Conservation (phyloP, 176 grass and related monocot genomes). For the Lolium perenne region DNA sequence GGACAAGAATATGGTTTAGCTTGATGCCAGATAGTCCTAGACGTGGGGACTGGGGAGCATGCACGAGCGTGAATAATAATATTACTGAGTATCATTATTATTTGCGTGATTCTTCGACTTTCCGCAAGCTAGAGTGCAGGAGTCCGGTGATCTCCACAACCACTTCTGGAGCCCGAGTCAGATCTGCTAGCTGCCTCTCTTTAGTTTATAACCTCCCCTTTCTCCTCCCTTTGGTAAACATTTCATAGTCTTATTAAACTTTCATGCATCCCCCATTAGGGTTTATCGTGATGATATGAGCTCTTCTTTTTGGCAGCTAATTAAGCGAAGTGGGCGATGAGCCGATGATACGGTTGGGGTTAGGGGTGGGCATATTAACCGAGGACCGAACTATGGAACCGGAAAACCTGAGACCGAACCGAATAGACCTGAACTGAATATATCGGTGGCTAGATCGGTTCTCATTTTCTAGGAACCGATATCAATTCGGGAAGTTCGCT, state of each 20-base stretch:
- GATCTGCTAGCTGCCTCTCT: neutral
- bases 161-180: neutral
- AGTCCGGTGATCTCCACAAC: slow-evolving; percentile 3
- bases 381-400: too few relatives aligned
- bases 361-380: neutral
- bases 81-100: neutral
- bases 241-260: neutral
- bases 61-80: slow-evolving; percentile 33
- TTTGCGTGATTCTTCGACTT: neutral
- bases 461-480: too few relatives aligned
- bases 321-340: slow-evolving; percentile 9
- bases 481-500: neutral
- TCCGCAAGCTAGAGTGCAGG: neutral
- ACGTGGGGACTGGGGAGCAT: slow-evolving; percentile 34
- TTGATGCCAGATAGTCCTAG: neutral
- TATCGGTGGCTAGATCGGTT: too few relatives aligned
- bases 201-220: slow-evolving; percentile 22
- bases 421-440: too few relatives aligned
- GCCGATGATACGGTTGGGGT: neutral
- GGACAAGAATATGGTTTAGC: neutral
- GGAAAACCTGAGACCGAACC: too few relatives aligned
- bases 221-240: neutral
- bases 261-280: neutral
- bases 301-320: neutral
- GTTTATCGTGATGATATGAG: neutral